A percentile compares a stretch with the other conserved stretches of the same genome.
Conservation (phyloP, 306 rosid species). For the Luffa acutangula region DNA sequence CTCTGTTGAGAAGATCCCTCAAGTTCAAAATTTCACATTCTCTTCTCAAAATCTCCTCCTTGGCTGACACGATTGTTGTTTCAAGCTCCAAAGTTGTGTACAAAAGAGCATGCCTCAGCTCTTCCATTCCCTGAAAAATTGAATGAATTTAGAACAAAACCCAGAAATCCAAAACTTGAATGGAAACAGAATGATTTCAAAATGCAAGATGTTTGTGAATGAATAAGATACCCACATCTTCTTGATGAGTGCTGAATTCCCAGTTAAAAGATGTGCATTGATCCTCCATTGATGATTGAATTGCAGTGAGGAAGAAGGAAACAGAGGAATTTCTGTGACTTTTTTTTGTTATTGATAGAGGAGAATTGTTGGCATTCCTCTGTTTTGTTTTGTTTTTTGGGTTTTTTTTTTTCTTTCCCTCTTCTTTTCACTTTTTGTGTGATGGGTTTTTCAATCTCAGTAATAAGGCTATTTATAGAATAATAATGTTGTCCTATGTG, state of each 20-base stretch:
- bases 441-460: neutral
- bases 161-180: neutral
- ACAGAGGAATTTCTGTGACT: neutral
- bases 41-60: conserved; percentile 47
- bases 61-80: conserved; percentile 54
- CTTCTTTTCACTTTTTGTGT: neutral
- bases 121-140: conserved; percentile 54
- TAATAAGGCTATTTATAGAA: conserved; percentile 2
- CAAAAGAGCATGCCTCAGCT: conserved; percentile 46
- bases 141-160: neutral
- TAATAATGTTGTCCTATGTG: neutral
- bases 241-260: conserved; percentile 52
- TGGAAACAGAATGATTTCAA: neutral
- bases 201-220: neutral
- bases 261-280: conserved; percentile 46
- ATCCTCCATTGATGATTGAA: conserved; percentile 49
- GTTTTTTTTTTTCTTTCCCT: no score
- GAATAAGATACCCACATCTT: conserved; percentile 31
- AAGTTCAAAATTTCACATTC: conserved; percentile 47
- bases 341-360: conserved; percentile 16
- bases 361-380: conserved; percentile 5
- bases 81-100: conserved; percentile 62
- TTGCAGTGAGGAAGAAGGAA: conserved; percentile 7
- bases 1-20: conserved; percentile 37
- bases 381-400: neutral